Evolutionary conservation across 1,284 basidiomycete genomes (phyloP).

Genomic region (Moesziomyces sp.): DNA sequence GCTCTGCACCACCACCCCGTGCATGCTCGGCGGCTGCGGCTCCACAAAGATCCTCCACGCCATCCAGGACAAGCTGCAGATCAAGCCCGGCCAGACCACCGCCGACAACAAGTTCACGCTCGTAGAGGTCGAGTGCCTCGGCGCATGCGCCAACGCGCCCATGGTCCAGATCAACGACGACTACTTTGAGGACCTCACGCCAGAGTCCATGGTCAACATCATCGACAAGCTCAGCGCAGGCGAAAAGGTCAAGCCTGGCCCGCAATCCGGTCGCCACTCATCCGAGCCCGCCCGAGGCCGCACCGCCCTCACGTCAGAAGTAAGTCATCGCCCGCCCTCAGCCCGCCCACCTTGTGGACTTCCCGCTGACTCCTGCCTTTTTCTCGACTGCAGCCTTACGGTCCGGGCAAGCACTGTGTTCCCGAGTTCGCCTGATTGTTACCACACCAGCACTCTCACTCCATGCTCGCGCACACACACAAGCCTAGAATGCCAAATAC

Average conservation of each 20-base stretch:
- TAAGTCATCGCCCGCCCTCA: conserved; percentile 68
- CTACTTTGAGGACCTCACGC: conserved; percentile 98
- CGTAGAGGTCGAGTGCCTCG: conserved; percentile 97
- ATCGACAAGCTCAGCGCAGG: conserved; percentile 86
- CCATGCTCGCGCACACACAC: no score
- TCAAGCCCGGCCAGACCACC: conserved; percentile 89
- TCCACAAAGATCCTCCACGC: conserved; percentile 89
- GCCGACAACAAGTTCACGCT: conserved; percentile 96
- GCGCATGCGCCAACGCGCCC: conserved; percentile 96
- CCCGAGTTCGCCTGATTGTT: conserved; percentile 78
- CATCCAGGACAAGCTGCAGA: conserved; percentile 83
- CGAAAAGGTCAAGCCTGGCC: conserved; percentile 88
- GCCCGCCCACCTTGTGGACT: background rate
- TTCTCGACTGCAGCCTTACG: conserved; percentile 78
- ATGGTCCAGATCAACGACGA: conserved; percentile 98
- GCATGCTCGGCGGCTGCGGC: conserved; percentile 87
- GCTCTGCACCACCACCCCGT: conserved; percentile 98
- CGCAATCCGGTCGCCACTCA: conserved; percentile 85
- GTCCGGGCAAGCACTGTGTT: conserved; percentile 87
- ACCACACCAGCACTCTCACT: no score
- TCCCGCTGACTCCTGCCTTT: conserved; percentile 6
- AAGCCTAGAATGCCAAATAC: no score
- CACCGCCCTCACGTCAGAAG: conserved; percentile 84
- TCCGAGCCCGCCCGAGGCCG: conserved; percentile 82
- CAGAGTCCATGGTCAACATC: conserved; percentile 86